Evolutionary conservation across 352 stramenopile species (phyloP), one percentile per base, ranked within the genome.

Genomic region (Phytophthora crassamura): DNA sequence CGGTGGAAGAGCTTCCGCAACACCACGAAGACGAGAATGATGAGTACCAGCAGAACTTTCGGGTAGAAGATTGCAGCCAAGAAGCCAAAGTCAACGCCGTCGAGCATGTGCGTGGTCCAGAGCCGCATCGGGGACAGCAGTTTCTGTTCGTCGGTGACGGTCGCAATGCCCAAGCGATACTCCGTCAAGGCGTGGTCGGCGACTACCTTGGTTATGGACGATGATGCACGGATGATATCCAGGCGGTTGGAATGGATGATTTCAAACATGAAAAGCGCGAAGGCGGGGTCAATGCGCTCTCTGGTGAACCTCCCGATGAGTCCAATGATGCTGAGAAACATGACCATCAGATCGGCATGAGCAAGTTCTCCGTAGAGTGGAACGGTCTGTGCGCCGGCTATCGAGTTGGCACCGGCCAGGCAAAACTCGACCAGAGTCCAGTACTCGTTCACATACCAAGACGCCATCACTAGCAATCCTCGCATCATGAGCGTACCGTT

Each of bases 391-490:
- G 47, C 42, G 12, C 60, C 25, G 3, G 55, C 28, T 4, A 82
- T 51, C 4, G 22, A n/a, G 34, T 71, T 73, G 0, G 60, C 61
- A 10, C 28, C 46, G 1, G 36, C 18, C 8, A 73, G 35, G 16
- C 48, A 69, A 39, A 77, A 72, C 51, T 82, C 74, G 0, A 54
- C 43, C 7, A 82, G 36, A 0, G 68, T 67, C 67, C 64, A 82
- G 28, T 60, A 80, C 28, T 67, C 72, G 32, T 82, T 78, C 16
- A 84, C 39, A 0, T 62, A 45, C 56, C 64, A 77, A 14, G 71
- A 72, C 15, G 66, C 32, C n/a, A 80, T 28, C 0, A 82, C 63
- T 5, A 74, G 11, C 9, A 72, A 18, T 2, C 69, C 73, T 22
- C 76, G 70, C 15, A 69, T 32, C 12, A 78, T 48, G 3, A 84